Percentiles rank a stretch among this genome's conserved stretches.
Conservation (phyloP, 441 rosid genomes). For the Aleurites moluccanus region DNA sequence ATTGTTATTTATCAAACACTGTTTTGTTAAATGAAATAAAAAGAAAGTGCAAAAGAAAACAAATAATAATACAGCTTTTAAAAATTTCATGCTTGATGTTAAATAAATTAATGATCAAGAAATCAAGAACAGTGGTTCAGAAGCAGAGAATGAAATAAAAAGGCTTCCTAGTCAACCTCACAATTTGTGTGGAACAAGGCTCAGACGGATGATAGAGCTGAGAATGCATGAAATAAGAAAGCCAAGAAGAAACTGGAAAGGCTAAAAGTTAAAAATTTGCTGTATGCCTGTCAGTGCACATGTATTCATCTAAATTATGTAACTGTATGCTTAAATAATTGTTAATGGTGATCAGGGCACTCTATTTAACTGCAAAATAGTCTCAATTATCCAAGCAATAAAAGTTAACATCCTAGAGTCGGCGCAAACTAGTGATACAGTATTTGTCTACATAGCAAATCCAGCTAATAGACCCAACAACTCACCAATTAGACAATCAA, state of each 20-base stretch:
- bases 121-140: background rate
- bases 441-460: background rate
- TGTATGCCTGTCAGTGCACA: background rate
- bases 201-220: background rate
- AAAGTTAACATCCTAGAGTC: background rate
- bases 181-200: background rate
- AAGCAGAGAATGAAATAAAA: background rate
- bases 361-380: background rate
- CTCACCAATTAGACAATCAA: background rate
- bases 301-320: background rate
- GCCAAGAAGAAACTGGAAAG: background rate
- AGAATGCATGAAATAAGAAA: background rate
- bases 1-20: background rate
- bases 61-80: background rate
- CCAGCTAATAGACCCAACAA: background rate
- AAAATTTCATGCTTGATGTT: background rate
- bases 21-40: background rate
- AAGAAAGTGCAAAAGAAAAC: background rate
- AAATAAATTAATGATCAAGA: background rate
- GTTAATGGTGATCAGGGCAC: background rate
- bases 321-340: background rate
- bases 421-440: background rate
- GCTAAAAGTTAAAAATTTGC: background rate
- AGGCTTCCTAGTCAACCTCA: background rate
- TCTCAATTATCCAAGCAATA: background rate